Evolutionary conservation across 2,329 filamentous ascomycete genomes (phyloP).

Genomic region (Clonostachys rosea): DNA sequence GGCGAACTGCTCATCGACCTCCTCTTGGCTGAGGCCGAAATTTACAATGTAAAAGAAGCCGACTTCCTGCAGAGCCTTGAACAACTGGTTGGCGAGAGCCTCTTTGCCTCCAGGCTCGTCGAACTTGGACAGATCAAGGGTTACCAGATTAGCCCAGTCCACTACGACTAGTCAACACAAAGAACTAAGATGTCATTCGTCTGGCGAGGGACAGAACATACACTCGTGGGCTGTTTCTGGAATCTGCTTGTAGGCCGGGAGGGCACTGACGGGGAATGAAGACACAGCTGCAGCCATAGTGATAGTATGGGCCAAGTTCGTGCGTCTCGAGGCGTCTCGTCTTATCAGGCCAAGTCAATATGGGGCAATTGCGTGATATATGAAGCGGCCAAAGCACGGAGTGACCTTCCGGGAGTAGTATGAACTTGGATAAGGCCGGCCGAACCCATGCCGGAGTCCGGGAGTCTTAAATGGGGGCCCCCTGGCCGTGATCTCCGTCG

Average conservation of each 20-base stretch:
- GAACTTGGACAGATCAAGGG: slow-evolving; percentile 50
- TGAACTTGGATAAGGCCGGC: too few relatives aligned
- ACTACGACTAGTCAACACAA: slow-evolving; percentile 11
- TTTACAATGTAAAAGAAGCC: slow-evolving; percentile 61
- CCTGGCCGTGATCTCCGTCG: too few relatives aligned
- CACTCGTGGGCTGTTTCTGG: slow-evolving; percentile 25
- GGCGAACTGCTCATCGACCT: slow-evolving; percentile 57
- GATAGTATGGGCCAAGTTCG: background rate
- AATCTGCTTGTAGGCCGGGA: slow-evolving; percentile 23
- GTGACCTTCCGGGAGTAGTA: too few relatives aligned
- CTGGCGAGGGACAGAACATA: slow-evolving; percentile 10
- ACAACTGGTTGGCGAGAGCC: slow-evolving; percentile 45
- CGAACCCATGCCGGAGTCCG: too few relatives aligned
- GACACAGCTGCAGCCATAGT: slow-evolving; percentile 2
- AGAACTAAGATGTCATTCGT: background rate
- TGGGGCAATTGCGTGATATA: too few relatives aligned
- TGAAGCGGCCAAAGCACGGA: too few relatives aligned
- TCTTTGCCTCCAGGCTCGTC: slow-evolving; percentile 49
- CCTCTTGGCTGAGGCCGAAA: slow-evolving; percentile 55
- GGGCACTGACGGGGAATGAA: slow-evolving; percentile 5
- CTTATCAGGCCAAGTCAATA: too few relatives aligned
- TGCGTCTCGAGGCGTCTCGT: too few relatives aligned
- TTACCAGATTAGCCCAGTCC: slow-evolving; percentile 52
- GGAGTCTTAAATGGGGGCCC: too few relatives aligned
- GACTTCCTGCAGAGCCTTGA: slow-evolving; percentile 45